These are phyloP conservation scores for Phlyctochytrium arcticum DNA, from an alignment of 192 early-diverging fungal species.

Conservation along the genomic window DNA sequence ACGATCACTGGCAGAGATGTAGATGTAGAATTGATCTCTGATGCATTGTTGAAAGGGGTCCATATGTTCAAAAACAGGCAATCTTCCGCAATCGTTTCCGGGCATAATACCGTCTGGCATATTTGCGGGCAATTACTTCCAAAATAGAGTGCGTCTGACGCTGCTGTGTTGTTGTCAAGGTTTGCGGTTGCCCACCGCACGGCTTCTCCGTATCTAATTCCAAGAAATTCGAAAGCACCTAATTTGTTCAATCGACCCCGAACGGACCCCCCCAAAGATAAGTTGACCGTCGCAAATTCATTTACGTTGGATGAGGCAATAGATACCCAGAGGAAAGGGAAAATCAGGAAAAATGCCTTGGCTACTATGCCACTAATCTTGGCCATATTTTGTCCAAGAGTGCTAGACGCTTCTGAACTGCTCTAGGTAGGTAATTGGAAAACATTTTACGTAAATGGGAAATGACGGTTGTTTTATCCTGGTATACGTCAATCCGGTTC, in stretches of 20 bases:
- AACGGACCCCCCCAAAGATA: too few species aligned
- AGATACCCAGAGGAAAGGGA: too few species aligned
- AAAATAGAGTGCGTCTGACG: slow-evolving; percentile 1
- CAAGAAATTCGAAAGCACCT: slow-evolving; percentile 19
- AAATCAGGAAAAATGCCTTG: too few species aligned
- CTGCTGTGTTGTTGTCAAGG: neutral
- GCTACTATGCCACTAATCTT: too few species aligned
- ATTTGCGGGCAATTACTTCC: slow-evolving; percentile 27
- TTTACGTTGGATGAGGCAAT: too few species aligned
- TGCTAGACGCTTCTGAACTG: too few species aligned
- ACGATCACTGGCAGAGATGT: slow-evolving; percentile 19
- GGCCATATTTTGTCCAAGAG: too few species aligned
- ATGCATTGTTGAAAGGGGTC: slow-evolving; percentile 8
- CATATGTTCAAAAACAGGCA: slow-evolving; percentile 40
- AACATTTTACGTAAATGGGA: too few species aligned
- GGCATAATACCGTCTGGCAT: slow-evolving; percentile 25
- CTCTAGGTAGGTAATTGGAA: too few species aligned
- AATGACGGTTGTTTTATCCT: too few species aligned
- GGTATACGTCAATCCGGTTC: too few species aligned
- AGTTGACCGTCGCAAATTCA: too few species aligned
- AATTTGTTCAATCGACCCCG: neutral
- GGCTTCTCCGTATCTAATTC: slow-evolving; percentile 21
- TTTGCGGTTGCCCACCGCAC: slow-evolving; percentile 18
- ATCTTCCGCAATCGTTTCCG: slow-evolving; percentile 25
- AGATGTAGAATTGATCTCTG: neutral